phyloP scores from a whole-genome alignment of 768 basidiomycete species.

The Mycena capillaripes region DNA sequence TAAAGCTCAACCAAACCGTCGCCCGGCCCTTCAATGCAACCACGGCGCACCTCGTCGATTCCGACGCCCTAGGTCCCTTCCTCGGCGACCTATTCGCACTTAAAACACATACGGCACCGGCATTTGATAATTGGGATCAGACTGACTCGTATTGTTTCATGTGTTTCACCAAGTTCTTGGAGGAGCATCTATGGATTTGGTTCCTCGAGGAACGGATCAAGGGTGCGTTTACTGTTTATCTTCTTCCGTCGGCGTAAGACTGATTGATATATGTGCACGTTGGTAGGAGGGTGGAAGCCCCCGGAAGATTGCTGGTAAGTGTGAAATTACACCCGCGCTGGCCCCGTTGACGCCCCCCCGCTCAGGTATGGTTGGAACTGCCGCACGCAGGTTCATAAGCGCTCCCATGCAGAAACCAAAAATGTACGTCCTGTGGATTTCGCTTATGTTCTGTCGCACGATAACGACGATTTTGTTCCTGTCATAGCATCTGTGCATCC shows the following conservation, averaged over 20 bases:
- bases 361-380: constrained; percentile 1
- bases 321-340: background rate
- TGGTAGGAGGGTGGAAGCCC: background rate
- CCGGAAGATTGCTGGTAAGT: background rate
- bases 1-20: background rate
- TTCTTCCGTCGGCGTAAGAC: background rate
- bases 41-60: background rate
- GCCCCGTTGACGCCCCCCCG: background rate
- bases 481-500: background rate
- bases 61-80: background rate
- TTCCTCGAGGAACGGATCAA: background rate
- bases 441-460: background rate
- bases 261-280: background rate
- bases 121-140: background rate
- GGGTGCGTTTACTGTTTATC: background rate
- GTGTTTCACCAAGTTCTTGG: background rate
- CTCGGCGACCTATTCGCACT: background rate
- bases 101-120: background rate
- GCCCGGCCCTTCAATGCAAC: background rate
- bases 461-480: background rate
- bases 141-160: background rate
- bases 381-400: background rate
- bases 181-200: background rate
- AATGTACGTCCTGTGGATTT: background rate
- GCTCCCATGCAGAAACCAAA: background rate